A percentile compares a stretch with the other conserved stretches of the same genome.
phyloP scores from a whole-genome alignment of 225 moss, liverwort and hornwort genomes.

The Polytrichum formosum region DNA sequence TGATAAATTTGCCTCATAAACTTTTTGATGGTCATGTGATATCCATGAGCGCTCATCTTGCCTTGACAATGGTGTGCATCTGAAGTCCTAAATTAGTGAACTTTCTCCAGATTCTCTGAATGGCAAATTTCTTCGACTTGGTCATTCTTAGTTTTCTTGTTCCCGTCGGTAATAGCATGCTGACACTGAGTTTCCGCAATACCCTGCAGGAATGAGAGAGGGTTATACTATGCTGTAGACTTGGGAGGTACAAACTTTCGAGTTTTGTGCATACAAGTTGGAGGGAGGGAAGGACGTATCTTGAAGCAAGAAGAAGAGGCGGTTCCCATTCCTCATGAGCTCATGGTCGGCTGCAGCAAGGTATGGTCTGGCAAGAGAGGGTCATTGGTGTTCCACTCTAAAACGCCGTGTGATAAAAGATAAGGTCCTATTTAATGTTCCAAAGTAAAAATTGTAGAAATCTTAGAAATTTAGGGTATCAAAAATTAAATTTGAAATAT shows the following conservation, averaged over 20 bases:
- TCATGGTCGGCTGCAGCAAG: slow-evolving; percentile 75
- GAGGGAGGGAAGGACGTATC: slow-evolving; percentile 70
- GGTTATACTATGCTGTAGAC: slow-evolving; percentile 85
- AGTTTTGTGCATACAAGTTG: slow-evolving; percentile 81
- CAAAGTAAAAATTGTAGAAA: too few relatives aligned
- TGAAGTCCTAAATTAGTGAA: neutral
- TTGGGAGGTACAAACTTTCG: slow-evolving; percentile 96
- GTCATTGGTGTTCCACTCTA: too few relatives aligned
- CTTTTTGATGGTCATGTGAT: too few relatives aligned
- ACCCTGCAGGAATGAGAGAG: slow-evolving; percentile 67
- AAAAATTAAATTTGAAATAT: too few relatives aligned
- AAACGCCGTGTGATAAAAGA: too few relatives aligned
- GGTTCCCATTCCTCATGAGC: slow-evolving; percentile 66
- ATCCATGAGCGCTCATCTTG: too few relatives aligned
- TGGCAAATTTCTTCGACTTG: neutral
- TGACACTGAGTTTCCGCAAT: too few relatives aligned
- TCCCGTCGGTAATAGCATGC: neutral
- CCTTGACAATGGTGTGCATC: neutral
- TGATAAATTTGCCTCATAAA: too few relatives aligned
- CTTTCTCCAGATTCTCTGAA: neutral
- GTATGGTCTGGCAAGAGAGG: slow-evolving; percentile 18
- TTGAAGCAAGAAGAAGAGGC: slow-evolving; percentile 80
- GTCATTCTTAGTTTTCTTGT: neutral
- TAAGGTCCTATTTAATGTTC: too few relatives aligned
- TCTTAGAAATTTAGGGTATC: too few relatives aligned